These are phyloP conservation scores for Phtheirospermum japonicum DNA, from an alignment of 257 asterid genomes.

Conservation along the genomic window DNA sequence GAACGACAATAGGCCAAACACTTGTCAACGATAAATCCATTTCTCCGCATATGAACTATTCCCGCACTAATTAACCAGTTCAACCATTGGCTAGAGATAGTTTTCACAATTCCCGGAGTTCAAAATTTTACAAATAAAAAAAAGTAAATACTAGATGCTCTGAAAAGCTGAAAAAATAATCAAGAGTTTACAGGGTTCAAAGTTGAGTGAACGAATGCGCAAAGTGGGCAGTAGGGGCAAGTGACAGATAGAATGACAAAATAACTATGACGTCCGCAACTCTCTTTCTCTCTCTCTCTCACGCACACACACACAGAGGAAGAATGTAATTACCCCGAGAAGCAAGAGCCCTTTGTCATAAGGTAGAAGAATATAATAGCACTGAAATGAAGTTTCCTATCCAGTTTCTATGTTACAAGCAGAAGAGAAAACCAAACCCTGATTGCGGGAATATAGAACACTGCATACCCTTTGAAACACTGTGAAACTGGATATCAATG, in stretches of 20 bases:
- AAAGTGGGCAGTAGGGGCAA: not conserved
- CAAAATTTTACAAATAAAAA: not conserved
- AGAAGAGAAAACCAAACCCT: conserved; percentile 90
- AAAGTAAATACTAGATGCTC: not conserved
- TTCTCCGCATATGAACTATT: not conserved
- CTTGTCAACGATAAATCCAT: conserved; percentile 1
- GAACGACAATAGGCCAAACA: conserved; percentile 2
- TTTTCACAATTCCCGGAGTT: conserved; percentile 1
- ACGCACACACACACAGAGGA: conserved; percentile 2
- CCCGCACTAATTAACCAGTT: not conserved
- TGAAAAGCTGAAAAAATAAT: not conserved
- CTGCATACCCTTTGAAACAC: conserved; percentile 75
- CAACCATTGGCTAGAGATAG: not conserved
- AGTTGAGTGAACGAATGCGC: not conserved
- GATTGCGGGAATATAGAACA: conserved; percentile 72
- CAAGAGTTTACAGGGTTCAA: conserved; percentile 11
- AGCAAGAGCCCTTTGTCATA: conserved; percentile 84
- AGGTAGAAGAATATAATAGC: conserved; percentile 88
- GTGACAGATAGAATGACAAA: not conserved
- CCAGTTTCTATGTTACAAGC: conserved; percentile 71
- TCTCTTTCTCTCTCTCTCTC: no score
- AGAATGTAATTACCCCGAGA: conserved; percentile 63
- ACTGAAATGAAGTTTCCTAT: conserved; percentile 60
- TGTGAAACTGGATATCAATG: conserved; percentile 39
- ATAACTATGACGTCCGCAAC: not conserved